Percentiles rank a stretch among this genome's conserved stretches.
Conservation (phyloP, 305 asterid species). For the Fraxinus paxiana region DNA sequence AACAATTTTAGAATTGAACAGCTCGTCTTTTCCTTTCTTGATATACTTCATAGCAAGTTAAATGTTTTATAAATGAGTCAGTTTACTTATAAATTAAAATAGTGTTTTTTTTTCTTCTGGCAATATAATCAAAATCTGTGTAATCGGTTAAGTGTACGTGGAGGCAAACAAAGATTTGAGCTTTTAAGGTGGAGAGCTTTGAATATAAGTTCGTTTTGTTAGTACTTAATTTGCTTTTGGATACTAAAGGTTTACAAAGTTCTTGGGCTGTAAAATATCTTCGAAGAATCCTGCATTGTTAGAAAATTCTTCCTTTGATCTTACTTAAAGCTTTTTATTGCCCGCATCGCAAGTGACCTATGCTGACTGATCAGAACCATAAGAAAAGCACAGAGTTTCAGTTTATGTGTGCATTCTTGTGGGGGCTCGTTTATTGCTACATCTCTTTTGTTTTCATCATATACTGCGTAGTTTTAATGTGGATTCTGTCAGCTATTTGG, state of each 20-base stretch:
- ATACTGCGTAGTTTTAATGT: neutral
- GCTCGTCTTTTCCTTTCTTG: neutral
- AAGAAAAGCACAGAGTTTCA: neutral
- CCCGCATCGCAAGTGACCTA: neutral
- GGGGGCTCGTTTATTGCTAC: neutral
- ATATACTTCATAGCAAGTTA: neutral
- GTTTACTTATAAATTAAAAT: neutral
- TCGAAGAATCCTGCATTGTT: neutral
- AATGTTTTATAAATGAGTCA: neutral
- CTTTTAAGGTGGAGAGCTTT: neutral
- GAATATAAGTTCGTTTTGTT: neutral
- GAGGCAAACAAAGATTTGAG: neutral
- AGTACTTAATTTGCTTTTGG: constrained; percentile 3
- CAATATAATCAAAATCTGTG: neutral
- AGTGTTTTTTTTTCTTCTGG: neutral
- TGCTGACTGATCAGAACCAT: constrained; percentile 1
- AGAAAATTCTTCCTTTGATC: neutral
- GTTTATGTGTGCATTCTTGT: neutral
- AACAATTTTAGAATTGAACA: neutral
- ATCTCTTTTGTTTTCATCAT: neutral
- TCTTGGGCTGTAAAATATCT: neutral
- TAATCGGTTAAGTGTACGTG: neutral
- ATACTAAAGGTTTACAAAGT: neutral
- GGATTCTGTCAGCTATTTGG: constrained; percentile 7
- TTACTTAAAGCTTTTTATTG: neutral